Conservation (phyloP, 768 basidiomycete species). For the Lactarius vividus region DNA sequence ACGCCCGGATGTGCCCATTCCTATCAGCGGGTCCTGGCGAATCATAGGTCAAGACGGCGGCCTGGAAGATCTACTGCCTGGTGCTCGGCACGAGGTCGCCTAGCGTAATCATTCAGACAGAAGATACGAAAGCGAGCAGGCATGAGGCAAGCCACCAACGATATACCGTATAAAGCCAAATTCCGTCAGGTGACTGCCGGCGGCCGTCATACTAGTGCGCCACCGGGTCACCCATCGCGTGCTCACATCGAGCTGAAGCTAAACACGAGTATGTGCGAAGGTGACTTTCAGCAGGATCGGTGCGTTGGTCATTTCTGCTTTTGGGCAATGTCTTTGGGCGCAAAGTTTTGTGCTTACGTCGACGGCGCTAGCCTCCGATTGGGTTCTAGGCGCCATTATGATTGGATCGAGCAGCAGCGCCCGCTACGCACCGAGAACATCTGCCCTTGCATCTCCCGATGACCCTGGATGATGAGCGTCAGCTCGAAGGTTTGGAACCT, state of each 20-base stretch:
- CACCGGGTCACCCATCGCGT: conserved; percentile 4
- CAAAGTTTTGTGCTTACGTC: conserved; percentile 14
- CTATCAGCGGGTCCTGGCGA: background rate
- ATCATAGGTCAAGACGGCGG: background rate
- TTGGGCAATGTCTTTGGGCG: background rate
- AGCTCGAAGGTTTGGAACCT: conserved; percentile 2
- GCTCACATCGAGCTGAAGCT: conserved; percentile 7
- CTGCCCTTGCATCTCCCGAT: conserved; percentile 16
- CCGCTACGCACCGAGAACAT: conserved; percentile 19
- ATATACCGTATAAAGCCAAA: conserved; percentile 17
- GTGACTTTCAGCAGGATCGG: background rate
- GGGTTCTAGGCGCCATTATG: conserved; percentile 15
- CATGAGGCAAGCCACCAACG: conserved; percentile 13
- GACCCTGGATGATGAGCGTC: conserved; percentile 17
- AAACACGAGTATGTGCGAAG: conserved; percentile 7
- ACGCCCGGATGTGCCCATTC: conserved; percentile 9
- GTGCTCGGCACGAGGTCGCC: conserved; percentile 19
- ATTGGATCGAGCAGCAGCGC: conserved; percentile 18
- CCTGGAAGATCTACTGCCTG: conserved; percentile 5
- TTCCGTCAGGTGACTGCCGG: conserved; percentile 20
- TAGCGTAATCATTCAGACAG: background rate
- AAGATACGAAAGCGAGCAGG: conserved; percentile 12
- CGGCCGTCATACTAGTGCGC: background rate
- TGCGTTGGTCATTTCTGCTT: conserved; percentile 8
- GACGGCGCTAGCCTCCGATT: conserved; percentile 14